Evolutionary conservation across 192 early-diverging fungal genomes (phyloP), one percentile per base, ranked within the genome.

Genomic region (Umbelopsis isabellina): DNA sequence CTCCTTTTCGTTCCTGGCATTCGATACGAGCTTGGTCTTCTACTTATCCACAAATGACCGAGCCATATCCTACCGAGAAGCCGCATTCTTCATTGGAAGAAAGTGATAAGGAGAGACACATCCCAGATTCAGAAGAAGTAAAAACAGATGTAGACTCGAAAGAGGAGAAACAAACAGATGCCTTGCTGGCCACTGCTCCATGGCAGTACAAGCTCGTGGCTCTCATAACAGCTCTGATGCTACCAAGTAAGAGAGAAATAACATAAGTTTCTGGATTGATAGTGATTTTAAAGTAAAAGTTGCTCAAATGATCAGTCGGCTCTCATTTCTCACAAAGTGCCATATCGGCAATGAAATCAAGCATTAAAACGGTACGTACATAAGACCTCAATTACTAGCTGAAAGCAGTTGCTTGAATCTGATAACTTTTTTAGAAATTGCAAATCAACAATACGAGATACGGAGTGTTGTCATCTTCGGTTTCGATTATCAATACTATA

Each of bases 251-350:
- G 81, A 75, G 12, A 58, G 2, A 20, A 37, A 20, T 21, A 33
- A 8, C 21, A 37, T 46, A 70, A 41, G 2, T 49, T 70, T 50
- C 49, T 30, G 13, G n/a, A 46, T 44, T 6, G 30, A 48, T 68
- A 30, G 27, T 44, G 20, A 37, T 45, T 45, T 35, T 46, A 41
- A 25, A 25, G 11, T 33, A 21, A 45, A 45, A 22, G 49, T n/a
- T 46, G 18, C 30, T 11, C 13, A 51, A 18, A 66, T 51, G 1
- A 20, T 8, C 78, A 90, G 82, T 93, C 52, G 90, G 90, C 12
- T 87, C 83, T 44, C 91, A 93, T 69, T 93, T 88, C 73, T 85
- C 89, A 2, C 77, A 82, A 23, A 88, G 89, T 48, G 87, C 89
- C 51, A 84, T 91, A 21, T 85, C 90, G 4, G 88, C 90, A 8